Base-by-base conservation (phyloP, 177 flowering plant genomes). In the Vitis hybrid region DNA sequence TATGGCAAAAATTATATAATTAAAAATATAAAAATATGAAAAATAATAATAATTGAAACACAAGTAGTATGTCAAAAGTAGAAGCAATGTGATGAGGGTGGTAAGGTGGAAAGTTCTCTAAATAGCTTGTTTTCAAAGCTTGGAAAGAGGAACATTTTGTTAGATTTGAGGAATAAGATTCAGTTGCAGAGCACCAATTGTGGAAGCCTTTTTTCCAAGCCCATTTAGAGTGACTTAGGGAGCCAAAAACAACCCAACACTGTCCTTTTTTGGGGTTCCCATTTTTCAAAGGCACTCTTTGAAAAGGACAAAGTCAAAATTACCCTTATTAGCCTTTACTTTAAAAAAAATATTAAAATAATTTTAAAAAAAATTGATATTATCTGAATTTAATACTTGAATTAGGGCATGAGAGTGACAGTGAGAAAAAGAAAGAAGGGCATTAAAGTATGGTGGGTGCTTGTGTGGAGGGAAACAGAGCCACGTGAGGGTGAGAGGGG, bases 381-480 rank as follows among this genome's bases (percentile, higher is more conserved):
- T 26, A 26, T 26, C 26, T 0, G 26, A 26, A 53, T 15, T 53
- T 53, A 13, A 15, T 13, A 14, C n/a, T 16, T 0, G 7, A 14
- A 53, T 26, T 53, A 13, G 15, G 15, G 56, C 56, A 53, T 16
- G 60, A 33, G 12, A 65, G 56, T 39, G 16, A 20, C 2, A 16
- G 72, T 62, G 72, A 62, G 2, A 33, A 26, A 50, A 16, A 52
- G 62, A 33, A 49, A 55, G 26, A 48, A 67, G 61, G 22, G 18
- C n/a, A 58, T 15, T 51, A 63, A 75, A 67, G 74, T 61, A 53
- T 50, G 53, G 58, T 7, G 6, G 62, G 31, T 72, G 73, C 48
- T 74, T 76, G 58, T 65, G 77, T 74, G 79, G 78, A 64, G 70
- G 76, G 78, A 52, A 80, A 77, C 76, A 69, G 14, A 29, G 60